Evolutionary conservation across 2,329 filamentous ascomycete species (phyloP), one percentile per base, ranked within the genome.

Genomic region (Myriosclerotinia duriaeana): DNA sequence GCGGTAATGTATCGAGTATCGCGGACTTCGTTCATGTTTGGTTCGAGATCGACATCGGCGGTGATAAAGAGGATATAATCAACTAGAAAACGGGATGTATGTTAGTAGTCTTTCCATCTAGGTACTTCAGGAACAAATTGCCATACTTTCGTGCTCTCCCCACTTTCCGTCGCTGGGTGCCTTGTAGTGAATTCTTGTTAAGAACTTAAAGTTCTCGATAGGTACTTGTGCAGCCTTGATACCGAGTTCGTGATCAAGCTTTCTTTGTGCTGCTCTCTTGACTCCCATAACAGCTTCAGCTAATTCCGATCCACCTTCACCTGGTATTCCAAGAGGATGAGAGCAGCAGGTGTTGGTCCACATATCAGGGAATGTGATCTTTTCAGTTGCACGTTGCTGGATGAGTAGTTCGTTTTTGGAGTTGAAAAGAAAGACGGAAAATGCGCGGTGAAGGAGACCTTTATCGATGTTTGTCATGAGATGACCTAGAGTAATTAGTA

Each of bases 261-360:
- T 99, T 73, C 95, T 87, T 80, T 93, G 90, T 22, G 95, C 95
- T 53, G 95, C 95, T 68, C 90, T 88, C 83, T 96, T 96, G 72
- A 93, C 95, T 38, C 95, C 95, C 72, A 87, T 83, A 66, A 98
- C 83, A 6, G 93, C 90, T 71, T 92, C 90, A 60, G 89, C 84
- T 53, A 99, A 83, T 72, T 89, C 90, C 42, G 88, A 85, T 70
- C 95, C 95, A 36, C 92, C 96, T 86, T 99, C 95, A 71, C 90
- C 89, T 11, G 95, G 91, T 72, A 97, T 90, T 65, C 92, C 91
- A 69, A 99, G 85, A 6, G 95, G 95, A 79, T 99, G 95, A 50
- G 95, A 99, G 84, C 95, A 99, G 85, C 95, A 99, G 42, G 95
- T 99, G 81, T 99, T 99, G 71, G 95, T 99, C 95, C 95, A 99